These are phyloP conservation scores for Westerdykella aurantiaca DNA, from an alignment of 2,329 filamentous ascomycete species.

Conservation along the genomic window DNA sequence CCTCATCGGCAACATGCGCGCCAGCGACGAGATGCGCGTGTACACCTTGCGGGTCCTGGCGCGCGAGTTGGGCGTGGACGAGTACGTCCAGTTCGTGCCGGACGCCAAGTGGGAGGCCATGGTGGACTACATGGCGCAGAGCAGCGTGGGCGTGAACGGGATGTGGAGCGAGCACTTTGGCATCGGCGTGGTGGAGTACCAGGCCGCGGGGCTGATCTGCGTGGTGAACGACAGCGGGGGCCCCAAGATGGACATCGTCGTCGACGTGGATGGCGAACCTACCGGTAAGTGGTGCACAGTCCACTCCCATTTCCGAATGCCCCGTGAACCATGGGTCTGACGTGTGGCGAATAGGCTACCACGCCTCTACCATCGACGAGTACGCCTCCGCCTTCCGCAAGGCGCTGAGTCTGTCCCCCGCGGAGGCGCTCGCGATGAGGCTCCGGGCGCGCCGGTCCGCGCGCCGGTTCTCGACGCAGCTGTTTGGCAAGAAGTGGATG, in stretches of 20 bases:
- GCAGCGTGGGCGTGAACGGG: constrained; percentile 84
- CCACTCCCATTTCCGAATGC: not conserved
- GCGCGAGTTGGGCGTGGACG: constrained; percentile 63
- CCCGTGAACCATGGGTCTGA: not conserved
- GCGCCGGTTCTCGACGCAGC: constrained; percentile 78
- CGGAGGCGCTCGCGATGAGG: constrained; percentile 68
- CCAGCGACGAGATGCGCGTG: constrained; percentile 74
- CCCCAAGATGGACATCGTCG: constrained; percentile 88
- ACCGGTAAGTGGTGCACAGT: constrained; percentile 53
- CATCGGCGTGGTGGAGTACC: constrained; percentile 96
- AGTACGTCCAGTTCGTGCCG: constrained; percentile 73
- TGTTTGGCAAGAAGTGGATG: constrained; percentile 76
- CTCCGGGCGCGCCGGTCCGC: constrained; percentile 70
- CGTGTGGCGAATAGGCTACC: constrained; percentile 60
- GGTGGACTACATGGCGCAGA: constrained; percentile 67
- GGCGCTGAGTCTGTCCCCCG: constrained; percentile 60
- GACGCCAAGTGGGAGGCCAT: constrained; percentile 88
- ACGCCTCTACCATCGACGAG: constrained; percentile 69
- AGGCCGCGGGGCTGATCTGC: constrained; percentile 85
- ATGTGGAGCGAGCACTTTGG: constrained; percentile 99
- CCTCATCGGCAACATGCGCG: constrained; percentile 86
- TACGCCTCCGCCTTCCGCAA: constrained; percentile 77
- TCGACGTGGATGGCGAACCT: constrained; percentile 67
- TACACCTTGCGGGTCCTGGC: constrained; percentile 82
- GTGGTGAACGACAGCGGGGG: constrained; percentile 93